These are phyloP conservation scores for Lyophyllum decastes DNA, from an alignment of 768 basidiomycete genomes.

Conservation along the genomic window DNA sequence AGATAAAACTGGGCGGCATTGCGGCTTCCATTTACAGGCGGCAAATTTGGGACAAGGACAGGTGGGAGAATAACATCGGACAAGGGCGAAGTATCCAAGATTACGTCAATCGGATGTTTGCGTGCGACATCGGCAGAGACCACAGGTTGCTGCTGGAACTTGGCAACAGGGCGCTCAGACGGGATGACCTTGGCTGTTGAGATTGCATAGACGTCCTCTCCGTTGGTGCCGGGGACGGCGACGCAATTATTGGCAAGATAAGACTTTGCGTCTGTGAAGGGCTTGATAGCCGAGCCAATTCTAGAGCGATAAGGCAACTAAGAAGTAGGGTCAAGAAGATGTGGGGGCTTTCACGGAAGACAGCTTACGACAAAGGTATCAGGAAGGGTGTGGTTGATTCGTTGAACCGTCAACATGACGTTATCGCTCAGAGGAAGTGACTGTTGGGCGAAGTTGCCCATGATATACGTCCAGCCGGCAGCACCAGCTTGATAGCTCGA, in stretches of 20 bases:
- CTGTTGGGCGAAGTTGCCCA: slow-evolving; percentile 59
- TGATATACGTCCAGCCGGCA: slow-evolving; percentile 40
- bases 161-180: slow-evolving; percentile 27
- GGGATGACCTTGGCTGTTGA: slow-evolving; percentile 11
- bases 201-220: slow-evolving; percentile 35
- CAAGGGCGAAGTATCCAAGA: slow-evolving; percentile 46
- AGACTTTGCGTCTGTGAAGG: slow-evolving; percentile 50
- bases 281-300: slow-evolving; percentile 41
- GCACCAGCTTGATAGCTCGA: slow-evolving; percentile 41
- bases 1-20: slow-evolving; percentile 57
- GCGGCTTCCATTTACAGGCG: slow-evolving; percentile 43
- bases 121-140: slow-evolving; percentile 29
- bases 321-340: not conserved
- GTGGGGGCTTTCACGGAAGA: not conserved
- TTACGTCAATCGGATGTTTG: slow-evolving; percentile 47
- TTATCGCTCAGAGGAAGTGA: slow-evolving; percentile 52
- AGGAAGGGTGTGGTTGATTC: slow-evolving; percentile 33
- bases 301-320: slow-evolving; percentile 63
- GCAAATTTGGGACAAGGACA: slow-evolving; percentile 35
- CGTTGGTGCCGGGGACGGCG: slow-evolving; percentile 50
- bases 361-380: slow-evolving; percentile 47
- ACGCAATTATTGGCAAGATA: slow-evolving; percentile 56
- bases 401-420: slow-evolving; percentile 48
- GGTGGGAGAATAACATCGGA: slow-evolving; percentile 46
- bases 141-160: slow-evolving; percentile 41